Evolutionary conservation across 495 filamentous ascomycete species (phyloP).

Genomic region (Elaphomyces granulatus): DNA sequence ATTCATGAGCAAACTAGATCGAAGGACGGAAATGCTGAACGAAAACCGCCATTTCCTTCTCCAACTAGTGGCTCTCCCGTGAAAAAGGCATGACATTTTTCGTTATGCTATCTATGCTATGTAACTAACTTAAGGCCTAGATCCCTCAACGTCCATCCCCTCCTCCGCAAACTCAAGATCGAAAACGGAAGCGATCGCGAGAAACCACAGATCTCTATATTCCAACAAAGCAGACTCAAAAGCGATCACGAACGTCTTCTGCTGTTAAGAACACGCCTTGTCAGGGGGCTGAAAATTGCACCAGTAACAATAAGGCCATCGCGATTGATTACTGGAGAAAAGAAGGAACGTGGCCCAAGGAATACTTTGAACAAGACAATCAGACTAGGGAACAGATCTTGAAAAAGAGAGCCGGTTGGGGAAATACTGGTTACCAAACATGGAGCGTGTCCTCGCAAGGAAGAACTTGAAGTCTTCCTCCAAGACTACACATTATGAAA

Average conservation of each 20-base stretch:
- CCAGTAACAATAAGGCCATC: not conserved
- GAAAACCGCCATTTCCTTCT: not conserved
- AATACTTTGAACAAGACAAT: constrained; percentile 2
- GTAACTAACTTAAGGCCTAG: constrained; percentile 14
- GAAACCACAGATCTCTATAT: not conserved
- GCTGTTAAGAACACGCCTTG: not conserved
- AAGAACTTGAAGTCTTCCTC: not conserved
- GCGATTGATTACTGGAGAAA: not conserved
- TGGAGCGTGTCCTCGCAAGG: not conserved
- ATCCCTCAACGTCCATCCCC: not conserved
- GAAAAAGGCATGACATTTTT: constrained; percentile 13
- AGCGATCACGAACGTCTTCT: not conserved
- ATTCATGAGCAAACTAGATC: not conserved
- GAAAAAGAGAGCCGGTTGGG: not conserved
- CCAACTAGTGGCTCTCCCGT: not conserved
- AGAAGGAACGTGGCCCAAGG: constrained; percentile 1
- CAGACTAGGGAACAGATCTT: not conserved
- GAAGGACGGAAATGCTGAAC: not conserved
- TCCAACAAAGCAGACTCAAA: not conserved
- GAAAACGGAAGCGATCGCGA: constrained; percentile 2
- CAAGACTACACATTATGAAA: too few relatives aligned
- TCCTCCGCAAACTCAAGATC: constrained; percentile 7
- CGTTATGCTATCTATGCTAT: constrained; percentile 9
- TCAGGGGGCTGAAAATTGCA: not conserved
- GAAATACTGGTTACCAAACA: not conserved